Conservation (phyloP, 148 eudicot genomes). For the Dianthus caryophyllus region DNA sequence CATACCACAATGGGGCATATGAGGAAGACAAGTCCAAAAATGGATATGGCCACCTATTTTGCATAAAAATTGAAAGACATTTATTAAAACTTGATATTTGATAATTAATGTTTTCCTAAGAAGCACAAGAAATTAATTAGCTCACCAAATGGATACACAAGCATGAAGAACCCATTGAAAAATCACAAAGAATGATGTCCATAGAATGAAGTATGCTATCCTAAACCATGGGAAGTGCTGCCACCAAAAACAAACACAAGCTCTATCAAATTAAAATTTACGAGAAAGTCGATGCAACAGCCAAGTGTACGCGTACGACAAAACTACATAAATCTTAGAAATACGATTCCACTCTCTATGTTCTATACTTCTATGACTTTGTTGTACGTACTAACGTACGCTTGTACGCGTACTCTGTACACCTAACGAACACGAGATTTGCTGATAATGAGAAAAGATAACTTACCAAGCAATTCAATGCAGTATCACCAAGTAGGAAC, state of each 20-base stretch:
- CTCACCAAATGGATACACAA: conserved; percentile 58
- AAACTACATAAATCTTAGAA: too few species aligned
- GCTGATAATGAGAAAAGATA: background rate
- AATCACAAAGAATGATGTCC: conserved; percentile 68
- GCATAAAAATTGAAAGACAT: background rate
- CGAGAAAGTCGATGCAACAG: too few species aligned
- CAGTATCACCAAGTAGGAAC: conserved; percentile 74
- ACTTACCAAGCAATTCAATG: conserved; percentile 73
- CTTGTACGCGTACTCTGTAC: too few species aligned
- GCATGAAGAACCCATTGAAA: conserved; percentile 85
- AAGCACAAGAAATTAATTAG: background rate
- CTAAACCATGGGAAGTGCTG: conserved; percentile 91
- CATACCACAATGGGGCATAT: conserved; percentile 83
- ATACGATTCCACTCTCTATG: too few species aligned
- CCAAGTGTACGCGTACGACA: too few species aligned
- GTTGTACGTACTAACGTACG: too few species aligned
- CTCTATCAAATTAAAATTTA: background rate
- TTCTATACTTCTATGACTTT: too few species aligned
- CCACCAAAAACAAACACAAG: background rate
- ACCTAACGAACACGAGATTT: too few species aligned
- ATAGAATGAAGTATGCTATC: conserved; percentile 67
- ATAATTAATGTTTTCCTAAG: background rate
- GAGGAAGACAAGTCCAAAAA: conserved; percentile 85
- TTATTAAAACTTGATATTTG: background rate
- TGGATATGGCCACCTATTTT: conserved; percentile 98